phyloP scores from a whole-genome alignment of 495 filamentous ascomycete genomes.

The Trichoderma asperelloides region DNA sequence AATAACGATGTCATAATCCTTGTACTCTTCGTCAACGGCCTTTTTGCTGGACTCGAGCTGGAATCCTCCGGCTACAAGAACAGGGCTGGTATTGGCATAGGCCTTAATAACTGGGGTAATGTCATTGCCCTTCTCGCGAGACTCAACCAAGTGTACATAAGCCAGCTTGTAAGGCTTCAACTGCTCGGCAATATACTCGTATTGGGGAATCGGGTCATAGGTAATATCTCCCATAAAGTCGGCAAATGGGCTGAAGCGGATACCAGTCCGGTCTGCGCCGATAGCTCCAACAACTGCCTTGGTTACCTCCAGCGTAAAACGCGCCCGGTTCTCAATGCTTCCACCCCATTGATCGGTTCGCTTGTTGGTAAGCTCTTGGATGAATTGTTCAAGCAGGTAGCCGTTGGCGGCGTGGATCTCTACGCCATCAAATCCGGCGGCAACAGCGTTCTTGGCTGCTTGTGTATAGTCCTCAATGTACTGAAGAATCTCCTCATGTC shows the following conservation, averaged over 20 bases:
- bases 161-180: constrained; percentile 46
- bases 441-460: constrained; percentile 49
- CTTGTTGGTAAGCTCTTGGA: constrained; percentile 50
- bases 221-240: constrained; percentile 50
- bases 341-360: constrained; percentile 60
- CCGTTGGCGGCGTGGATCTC: constrained; percentile 67
- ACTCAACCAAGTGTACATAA: constrained; percentile 53
- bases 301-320: constrained; percentile 48
- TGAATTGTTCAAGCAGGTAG: constrained; percentile 66
- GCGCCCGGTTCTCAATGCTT: constrained; percentile 56
- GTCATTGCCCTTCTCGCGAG: constrained; percentile 8
- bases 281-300: constrained; percentile 49
- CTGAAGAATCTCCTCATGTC: constrained; percentile 43
- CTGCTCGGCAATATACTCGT: constrained; percentile 39
- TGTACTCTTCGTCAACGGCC: constrained; percentile 42
- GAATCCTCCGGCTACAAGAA: constrained; percentile 24
- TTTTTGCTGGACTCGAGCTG: constrained; percentile 23
- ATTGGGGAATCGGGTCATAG: constrained; percentile 48
- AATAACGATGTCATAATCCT: constrained; percentile 37
- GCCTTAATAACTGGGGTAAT: constrained; percentile 17
- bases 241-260: constrained; percentile 54
- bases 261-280: constrained; percentile 50
- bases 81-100: constrained; percentile 17
- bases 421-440: constrained; percentile 66
- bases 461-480: constrained; percentile 43